These are phyloP conservation scores for Huntiella omanensis DNA, from an alignment of 2,329 filamentous ascomycete genomes.

Conservation along the genomic window DNA sequence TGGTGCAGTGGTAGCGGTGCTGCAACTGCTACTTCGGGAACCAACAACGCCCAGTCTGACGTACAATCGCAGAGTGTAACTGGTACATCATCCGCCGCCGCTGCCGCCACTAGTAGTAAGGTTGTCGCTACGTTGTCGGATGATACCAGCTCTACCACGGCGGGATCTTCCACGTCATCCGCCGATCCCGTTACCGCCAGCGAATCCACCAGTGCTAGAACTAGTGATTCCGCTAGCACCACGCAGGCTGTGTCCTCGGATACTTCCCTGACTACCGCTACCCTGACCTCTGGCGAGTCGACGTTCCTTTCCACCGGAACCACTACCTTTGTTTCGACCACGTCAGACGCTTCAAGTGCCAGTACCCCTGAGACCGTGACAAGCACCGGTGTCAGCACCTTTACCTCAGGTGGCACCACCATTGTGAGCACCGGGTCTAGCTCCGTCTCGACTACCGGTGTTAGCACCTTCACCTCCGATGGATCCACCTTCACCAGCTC, in stretches of 20 bases:
- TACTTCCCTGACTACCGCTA: not conserved
- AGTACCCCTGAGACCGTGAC: not conserved
- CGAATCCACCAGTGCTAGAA: not conserved
- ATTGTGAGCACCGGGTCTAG: not conserved
- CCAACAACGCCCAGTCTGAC: not conserved
- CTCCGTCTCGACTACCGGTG: not conserved
- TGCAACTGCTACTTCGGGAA: not conserved
- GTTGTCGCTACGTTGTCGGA: not conserved
- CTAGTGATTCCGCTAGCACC: no score
- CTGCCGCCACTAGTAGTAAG: not conserved
- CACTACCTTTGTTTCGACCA: not conserved
- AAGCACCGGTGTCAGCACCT: not conserved
- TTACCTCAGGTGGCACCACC: conserved; percentile 12
- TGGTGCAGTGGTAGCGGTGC: not conserved
- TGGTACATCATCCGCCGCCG: not conserved
- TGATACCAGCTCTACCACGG: not conserved
- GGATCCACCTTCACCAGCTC: not conserved
- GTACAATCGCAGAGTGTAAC: not conserved
- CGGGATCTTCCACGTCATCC: not conserved
- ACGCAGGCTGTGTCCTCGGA: no score
- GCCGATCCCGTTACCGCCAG: not conserved
- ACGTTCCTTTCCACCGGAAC: not conserved
- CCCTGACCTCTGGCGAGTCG: not conserved
- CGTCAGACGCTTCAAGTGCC: not conserved
- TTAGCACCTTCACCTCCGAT: not conserved